Conservation (phyloP, 1,284 basidiomycete genomes). For the Cryptococcus floricola region DNA sequence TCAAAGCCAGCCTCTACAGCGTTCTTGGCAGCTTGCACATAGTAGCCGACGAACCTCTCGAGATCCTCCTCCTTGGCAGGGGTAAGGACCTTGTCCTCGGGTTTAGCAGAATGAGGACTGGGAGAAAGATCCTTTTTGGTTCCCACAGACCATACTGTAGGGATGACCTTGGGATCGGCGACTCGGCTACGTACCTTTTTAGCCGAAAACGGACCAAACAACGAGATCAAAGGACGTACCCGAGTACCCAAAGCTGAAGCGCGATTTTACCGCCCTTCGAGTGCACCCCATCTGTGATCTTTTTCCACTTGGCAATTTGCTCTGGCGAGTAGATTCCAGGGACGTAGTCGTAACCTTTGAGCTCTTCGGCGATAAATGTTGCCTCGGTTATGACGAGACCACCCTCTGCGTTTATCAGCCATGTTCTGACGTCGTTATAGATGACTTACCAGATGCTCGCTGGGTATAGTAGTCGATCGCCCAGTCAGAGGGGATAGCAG, state of each 20-base stretch:
- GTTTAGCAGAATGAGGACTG: background rate
- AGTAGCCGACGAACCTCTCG: constrained; percentile 51
- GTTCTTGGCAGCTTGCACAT: constrained; percentile 53
- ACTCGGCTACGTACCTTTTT: constrained; percentile 8
- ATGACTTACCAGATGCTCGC: constrained; percentile 19
- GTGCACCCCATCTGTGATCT: constrained; percentile 51
- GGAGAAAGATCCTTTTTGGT: background rate
- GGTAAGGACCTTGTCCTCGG: constrained; percentile 24
- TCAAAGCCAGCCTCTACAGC: constrained; percentile 63
- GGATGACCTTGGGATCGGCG: constrained; percentile 10
- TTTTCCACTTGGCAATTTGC: constrained; percentile 27
- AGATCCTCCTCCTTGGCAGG: constrained; percentile 35
- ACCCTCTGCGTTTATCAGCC: constrained; percentile 14
- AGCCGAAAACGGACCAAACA: too few relatives aligned
- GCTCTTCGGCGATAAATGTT: constrained; percentile 22
- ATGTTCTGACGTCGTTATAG: background rate
- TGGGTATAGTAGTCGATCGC: constrained; percentile 44
- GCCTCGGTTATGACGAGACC: constrained; percentile 39
- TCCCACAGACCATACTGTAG: constrained; percentile 9
- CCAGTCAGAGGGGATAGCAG: constrained; percentile 24
- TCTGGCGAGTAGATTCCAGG: constrained; percentile 19
- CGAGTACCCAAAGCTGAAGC: constrained; percentile 54
- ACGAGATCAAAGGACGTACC: constrained; percentile 19
- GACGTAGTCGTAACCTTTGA: constrained; percentile 12
- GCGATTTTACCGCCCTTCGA: constrained; percentile 51